A percentile compares a stretch with the other conserved stretches of the same genome.
These are phyloP conservation scores for Candida smagusa DNA, from an alignment of 1,139 yeast species.

Conservation along the genomic window DNA sequence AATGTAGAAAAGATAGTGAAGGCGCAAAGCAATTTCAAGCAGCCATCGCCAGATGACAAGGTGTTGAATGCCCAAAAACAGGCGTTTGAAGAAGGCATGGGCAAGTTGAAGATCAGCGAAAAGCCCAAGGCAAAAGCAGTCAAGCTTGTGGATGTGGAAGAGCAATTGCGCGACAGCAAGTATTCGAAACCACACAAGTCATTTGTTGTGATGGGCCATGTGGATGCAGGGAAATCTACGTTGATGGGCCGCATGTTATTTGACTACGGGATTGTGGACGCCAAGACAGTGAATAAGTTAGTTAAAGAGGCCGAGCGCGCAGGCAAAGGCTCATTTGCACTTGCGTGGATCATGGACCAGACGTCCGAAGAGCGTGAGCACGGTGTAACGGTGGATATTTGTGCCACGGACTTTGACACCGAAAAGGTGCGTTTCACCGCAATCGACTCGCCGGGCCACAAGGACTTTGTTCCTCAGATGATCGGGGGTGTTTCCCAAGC, in stretches of 20 bases:
- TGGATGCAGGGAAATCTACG: constrained; percentile 97
- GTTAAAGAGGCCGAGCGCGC: constrained; percentile 75
- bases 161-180: constrained; percentile 32
- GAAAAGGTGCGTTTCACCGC: constrained; percentile 66
- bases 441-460: constrained; percentile 84
- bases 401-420: constrained; percentile 82
- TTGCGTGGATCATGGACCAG: constrained; percentile 98
- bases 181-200: constrained; percentile 62
- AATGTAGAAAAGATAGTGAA: constrained; percentile 41
- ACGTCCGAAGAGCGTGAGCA: constrained; percentile 83
- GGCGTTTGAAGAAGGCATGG: constrained; percentile 44
- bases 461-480: constrained; percentile 53
- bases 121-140: constrained; percentile 36
- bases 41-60: constrained; percentile 84
- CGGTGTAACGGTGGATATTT: constrained; percentile 93
- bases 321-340: constrained; percentile 91
- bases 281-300: constrained; percentile 69
- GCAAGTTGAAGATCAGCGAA: constrained; percentile 23
- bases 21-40: constrained; percentile 54
- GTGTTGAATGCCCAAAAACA: constrained; percentile 58
- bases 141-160: constrained; percentile 39
- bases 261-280: constrained; percentile 79
- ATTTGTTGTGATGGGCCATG: constrained; percentile 92
- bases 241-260: constrained; percentile 84
- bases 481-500: constrained; percentile 54